Percentiles rank a stretch among this genome's conserved stretches.
phyloP scores from a whole-genome alignment of 768 basidiomycete species.

The Leucosporidium yakuticum region DNA sequence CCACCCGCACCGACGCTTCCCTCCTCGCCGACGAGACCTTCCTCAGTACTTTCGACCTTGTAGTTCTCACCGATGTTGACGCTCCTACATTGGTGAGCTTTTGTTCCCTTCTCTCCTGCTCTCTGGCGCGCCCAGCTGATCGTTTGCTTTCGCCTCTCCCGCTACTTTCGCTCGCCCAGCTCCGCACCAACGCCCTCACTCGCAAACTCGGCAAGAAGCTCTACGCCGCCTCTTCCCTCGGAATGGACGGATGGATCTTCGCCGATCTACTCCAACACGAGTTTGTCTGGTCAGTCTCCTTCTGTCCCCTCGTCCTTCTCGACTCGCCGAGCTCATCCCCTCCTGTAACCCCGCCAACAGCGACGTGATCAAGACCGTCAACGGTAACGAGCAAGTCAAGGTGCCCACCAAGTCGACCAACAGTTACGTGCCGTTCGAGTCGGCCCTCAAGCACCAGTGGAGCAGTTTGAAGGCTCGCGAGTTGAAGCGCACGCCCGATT shows the following conservation, averaged over 20 bases:
- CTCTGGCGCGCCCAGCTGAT: not conserved
- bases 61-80: slow-evolving; percentile 45
- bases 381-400: slow-evolving; percentile 9
- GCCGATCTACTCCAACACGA: slow-evolving; percentile 84
- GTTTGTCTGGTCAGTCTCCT: slow-evolving; percentile 69
- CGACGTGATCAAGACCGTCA: slow-evolving; percentile 11
- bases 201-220: slow-evolving; percentile 68
- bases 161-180: slow-evolving; percentile 31
- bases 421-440: slow-evolving; percentile 53
- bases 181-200: slow-evolving; percentile 71
- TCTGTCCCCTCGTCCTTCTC: not conserved
- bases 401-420: slow-evolving; percentile 25
- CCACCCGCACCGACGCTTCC: slow-evolving; percentile 55
- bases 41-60: slow-evolving; percentile 57
- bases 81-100: slow-evolving; percentile 32
- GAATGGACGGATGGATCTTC: slow-evolving; percentile 86
- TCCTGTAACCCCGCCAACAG: not conserved
- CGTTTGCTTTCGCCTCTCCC: slow-evolving; percentile 6
- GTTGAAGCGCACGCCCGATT: slow-evolving; percentile 2
- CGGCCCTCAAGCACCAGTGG: slow-evolving; percentile 59
- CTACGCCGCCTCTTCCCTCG: slow-evolving; percentile 88
- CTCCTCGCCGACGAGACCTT: slow-evolving; percentile 50
- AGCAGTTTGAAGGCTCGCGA: slow-evolving; percentile 53
- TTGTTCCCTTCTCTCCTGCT: not conserved
- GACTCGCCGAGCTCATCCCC: not conserved